A percentile compares a stretch with the other conserved stretches of the same genome.
Conservation (phyloP, 371 early-diverging fungal genomes). For the Mucor piriformis region DNA sequence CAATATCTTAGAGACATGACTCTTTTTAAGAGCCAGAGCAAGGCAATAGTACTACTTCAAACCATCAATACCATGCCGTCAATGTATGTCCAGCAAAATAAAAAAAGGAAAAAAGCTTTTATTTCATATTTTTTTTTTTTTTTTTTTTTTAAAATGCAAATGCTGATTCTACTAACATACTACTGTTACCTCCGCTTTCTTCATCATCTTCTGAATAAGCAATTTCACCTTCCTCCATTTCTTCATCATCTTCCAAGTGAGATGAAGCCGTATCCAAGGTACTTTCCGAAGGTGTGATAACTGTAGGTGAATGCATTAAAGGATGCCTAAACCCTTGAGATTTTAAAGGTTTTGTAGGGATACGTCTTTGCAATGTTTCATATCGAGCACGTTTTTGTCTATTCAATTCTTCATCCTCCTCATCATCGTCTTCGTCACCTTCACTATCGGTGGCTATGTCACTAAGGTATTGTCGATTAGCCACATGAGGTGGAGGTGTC, state of each 20-base stretch:
- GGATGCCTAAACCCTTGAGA: conserved; percentile 25
- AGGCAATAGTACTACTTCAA: too few relatives aligned
- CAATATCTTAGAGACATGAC: too few relatives aligned
- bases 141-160: conserved; percentile 3
- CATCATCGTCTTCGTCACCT: conserved; percentile 13
- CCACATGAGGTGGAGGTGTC: conserved; percentile 5
- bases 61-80: too few relatives aligned
- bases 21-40: too few relatives aligned
- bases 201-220: conserved; percentile 22
- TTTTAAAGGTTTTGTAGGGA: conserved; percentile 24
- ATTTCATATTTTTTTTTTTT: background rate
- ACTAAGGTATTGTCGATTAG: conserved; percentile 15
- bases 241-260: conserved; percentile 17
- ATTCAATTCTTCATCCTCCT: conserved; percentile 13
- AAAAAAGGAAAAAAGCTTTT: background rate
- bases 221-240: conserved; percentile 35
- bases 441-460: conserved; percentile 25
- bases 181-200: background rate
- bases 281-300: background rate
- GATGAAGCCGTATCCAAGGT: conserved; percentile 4
- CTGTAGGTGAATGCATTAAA: background rate
- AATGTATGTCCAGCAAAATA: too few relatives aligned
- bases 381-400: conserved; percentile 14
- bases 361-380: conserved; percentile 7
- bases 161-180: background rate